Percentiles rank a stretch among this genome's conserved stretches.
Conservation (phyloP, 257 asterid species). For the Gynochthodes officinalis region DNA sequence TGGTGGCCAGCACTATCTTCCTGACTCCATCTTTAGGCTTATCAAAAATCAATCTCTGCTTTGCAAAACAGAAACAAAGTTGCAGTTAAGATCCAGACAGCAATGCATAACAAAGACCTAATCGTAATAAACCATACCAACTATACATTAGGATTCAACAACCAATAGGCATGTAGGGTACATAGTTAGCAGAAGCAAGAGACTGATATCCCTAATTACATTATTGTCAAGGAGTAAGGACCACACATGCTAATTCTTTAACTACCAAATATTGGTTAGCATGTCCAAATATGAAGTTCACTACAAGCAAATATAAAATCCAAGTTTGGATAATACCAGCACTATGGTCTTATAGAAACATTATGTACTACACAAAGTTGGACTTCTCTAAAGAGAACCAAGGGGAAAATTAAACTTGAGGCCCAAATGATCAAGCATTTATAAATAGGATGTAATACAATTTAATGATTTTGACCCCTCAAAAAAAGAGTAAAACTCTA, state of each 20-base stretch:
- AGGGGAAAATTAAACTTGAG: neutral
- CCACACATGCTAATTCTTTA: neutral
- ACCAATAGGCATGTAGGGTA: neutral
- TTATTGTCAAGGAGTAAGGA: neutral
- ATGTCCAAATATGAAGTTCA: neutral
- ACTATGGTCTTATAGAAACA: no score
- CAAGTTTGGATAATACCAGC: no score
- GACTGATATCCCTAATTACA: neutral
- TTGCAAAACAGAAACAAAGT: constrained; percentile 6
- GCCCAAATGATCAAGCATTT: no score
- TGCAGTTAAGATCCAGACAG: neutral
- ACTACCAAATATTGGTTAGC: no score
- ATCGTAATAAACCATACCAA: neutral
- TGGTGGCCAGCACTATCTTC: constrained; percentile 94
- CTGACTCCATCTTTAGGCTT: constrained; percentile 80
- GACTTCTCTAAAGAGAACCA: neutral
- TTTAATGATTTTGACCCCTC: no score
- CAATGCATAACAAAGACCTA: neutral
- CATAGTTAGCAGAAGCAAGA: no score
- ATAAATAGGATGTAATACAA: no score
- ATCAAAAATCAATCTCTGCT: constrained; percentile 81
- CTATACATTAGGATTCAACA: neutral
- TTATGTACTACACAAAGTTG: neutral
- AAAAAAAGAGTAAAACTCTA: no score
- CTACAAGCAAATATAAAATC: no score